Conservation (phyloP, 2,329 filamentous ascomycete species). For the Rhexocercosporidium sp. region DNA sequence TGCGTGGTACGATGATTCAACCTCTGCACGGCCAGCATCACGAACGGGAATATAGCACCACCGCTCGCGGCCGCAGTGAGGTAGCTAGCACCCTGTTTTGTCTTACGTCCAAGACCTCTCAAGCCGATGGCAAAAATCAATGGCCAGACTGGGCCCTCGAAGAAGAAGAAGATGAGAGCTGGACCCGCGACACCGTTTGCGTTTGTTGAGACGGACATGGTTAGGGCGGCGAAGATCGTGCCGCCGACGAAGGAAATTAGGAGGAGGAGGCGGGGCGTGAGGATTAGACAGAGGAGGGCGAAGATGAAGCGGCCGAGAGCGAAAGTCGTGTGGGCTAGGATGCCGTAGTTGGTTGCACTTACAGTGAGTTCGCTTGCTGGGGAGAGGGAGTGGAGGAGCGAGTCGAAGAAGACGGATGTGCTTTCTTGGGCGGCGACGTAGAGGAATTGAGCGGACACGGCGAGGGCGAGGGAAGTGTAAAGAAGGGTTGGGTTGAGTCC, state of each 20-base stretch:
- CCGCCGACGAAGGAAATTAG: constrained; percentile 65
- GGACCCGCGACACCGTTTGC: constrained; percentile 61
- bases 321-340: constrained; percentile 75
- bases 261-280: constrained; percentile 73
- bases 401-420: constrained; percentile 64
- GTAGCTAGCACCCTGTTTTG: constrained; percentile 77
- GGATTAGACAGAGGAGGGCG: constrained; percentile 62
- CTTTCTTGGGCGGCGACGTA: constrained; percentile 78
- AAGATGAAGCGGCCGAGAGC: constrained; percentile 75
- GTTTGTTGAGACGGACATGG: constrained; percentile 50
- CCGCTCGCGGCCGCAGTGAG: constrained; percentile 57
- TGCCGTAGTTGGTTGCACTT: constrained; percentile 67
- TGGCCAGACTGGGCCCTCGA: constrained; percentile 83
- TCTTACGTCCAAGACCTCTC: constrained; percentile 78
- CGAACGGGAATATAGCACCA: constrained; percentile 38
- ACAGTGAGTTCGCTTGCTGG: constrained; percentile 49
- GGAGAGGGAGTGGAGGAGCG: constrained; percentile 52
- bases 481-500: constrained; percentile 47
- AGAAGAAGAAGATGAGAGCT: constrained; percentile 75
- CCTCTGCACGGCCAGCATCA: constrained; percentile 36
- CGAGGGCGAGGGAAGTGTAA: constrained; percentile 63
- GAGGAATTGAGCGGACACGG: constrained; percentile 76
- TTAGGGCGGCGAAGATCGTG: constrained; percentile 58
- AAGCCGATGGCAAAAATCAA: constrained; percentile 81
- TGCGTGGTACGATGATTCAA: constrained; percentile 26